Evolutionary conservation across 371 early-diverging fungal species (phyloP), one percentile per base, ranked within the genome.

Genomic region (Coemansia sp.): DNA sequence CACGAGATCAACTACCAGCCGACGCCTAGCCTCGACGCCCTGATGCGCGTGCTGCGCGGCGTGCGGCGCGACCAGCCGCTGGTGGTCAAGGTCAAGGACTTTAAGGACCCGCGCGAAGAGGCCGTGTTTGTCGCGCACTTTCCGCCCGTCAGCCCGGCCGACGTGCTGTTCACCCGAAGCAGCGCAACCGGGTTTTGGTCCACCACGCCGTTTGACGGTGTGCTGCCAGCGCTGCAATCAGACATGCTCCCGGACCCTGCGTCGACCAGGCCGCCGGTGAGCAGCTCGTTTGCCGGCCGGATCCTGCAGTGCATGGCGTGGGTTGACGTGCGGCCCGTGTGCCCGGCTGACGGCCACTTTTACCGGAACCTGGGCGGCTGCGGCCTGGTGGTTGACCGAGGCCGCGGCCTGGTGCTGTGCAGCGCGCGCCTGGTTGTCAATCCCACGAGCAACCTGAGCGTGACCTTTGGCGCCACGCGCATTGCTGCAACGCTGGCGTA

Each of bases 11-110:
- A 94, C 67, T 82, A 86, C 48, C 80, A 81, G 34, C 88, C 85
- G 0, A 88, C 90, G 0, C 87, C 84, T 3, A 85, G 85, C 45
- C 66, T 95, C 41, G 90, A 92, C 39, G 87, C 86, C 11, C 88
- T 95, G 71, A 79, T 93, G 39, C 69, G 80, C 0, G 88, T 84
- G 2, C 69, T 92, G 41, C 67, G 80, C 14, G 63, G 57, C 0
- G 68, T 94, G 8, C 41, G 31, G 12, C 50, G 61, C 12, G 59
- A 42, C 10, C 31, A 66, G 3, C 84, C 85, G 8, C 45, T 66
- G 3, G 74, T 77, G 7, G 82, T 85, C n/a, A 81, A 82, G 40
- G 68, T 82, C 47, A 82, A 82, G 31, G 82, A 86, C 66, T 82
- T 84, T 40, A 81, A 81, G 61, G 60, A 57, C 2, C 41, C 53